Conservation (phyloP, 768 basidiomycete genomes). For the Agaricus subrufescens region DNA sequence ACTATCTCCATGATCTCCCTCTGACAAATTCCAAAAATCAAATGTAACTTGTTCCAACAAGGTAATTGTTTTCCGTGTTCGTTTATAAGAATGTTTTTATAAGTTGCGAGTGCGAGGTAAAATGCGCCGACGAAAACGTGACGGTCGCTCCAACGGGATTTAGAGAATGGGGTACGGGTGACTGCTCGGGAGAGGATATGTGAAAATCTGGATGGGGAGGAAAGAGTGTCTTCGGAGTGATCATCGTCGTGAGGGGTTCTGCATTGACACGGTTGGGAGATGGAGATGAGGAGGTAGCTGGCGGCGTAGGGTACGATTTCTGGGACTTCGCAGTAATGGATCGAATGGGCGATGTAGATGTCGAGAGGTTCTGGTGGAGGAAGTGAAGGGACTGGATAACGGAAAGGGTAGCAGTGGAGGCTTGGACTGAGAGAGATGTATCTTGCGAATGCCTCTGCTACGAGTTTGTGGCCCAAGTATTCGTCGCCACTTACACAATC, state of each 20-base stretch:
- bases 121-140: conserved; percentile 1
- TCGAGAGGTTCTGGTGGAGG: background rate
- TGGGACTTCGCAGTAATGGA: background rate
- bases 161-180: background rate
- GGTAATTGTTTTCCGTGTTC: background rate
- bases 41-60: background rate
- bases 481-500: background rate
- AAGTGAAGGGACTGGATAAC: background rate
- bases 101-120: background rate
- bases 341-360: background rate
- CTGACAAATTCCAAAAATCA: background rate
- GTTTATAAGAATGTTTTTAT: background rate
- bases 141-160: background rate
- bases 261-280: background rate
- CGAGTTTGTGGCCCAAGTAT: background rate
- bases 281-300: background rate
- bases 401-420: background rate
- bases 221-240: background rate
- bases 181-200: background rate
- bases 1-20: background rate
- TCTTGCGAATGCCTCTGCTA: background rate
- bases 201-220: background rate
- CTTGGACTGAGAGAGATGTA: background rate
- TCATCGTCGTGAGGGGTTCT: background rate
- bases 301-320: background rate